Conservation (phyloP, 1,139 yeast genomes). For the Blastobotrys elegans region DNA sequence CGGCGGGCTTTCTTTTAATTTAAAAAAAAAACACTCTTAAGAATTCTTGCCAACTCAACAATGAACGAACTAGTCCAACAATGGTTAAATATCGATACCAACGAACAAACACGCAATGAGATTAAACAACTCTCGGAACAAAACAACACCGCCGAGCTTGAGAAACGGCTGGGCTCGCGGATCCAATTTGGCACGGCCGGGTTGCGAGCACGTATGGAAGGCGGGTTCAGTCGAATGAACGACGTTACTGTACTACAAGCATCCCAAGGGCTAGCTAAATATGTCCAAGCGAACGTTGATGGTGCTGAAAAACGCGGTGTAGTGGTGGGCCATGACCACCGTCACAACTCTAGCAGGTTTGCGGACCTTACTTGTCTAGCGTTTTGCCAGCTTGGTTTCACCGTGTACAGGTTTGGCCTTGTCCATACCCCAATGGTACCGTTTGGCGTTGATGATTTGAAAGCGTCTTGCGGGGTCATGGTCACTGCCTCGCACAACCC, state of each 20-base stretch:
- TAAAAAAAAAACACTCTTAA: neutral
- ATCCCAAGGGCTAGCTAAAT: constrained; percentile 80
- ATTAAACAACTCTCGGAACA: constrained; percentile 44
- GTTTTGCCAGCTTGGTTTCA: constrained; percentile 62
- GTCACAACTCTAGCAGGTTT: constrained; percentile 72
- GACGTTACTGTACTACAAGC: constrained; percentile 87
- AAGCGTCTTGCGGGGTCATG: constrained; percentile 85
- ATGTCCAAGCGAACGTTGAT: constrained; percentile 41
- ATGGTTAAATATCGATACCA: constrained; percentile 48
- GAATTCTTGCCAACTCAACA: neutral
- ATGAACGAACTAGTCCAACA: constrained; percentile 41
- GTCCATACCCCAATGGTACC: constrained; percentile 95
- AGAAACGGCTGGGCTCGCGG: constrained; percentile 42
- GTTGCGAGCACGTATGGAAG: constrained; percentile 77
- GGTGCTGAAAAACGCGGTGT: constrained; percentile 41
- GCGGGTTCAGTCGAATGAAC: constrained; percentile 88
- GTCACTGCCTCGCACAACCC: constrained; percentile 97
- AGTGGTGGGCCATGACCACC: constrained; percentile 89
- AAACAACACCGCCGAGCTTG: constrained; percentile 44
- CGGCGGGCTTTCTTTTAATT: neutral
- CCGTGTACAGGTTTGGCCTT: constrained; percentile 55
- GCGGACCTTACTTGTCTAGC: constrained; percentile 77
- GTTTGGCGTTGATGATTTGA: constrained; percentile 60
- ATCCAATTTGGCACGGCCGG: constrained; percentile 95
- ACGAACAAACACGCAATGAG: constrained; percentile 53